Evolutionary conservation across 257 asterid genomes (phyloP), one percentile per base, ranked within the genome.

Genomic region (Nicotiana benthamiana): DNA sequence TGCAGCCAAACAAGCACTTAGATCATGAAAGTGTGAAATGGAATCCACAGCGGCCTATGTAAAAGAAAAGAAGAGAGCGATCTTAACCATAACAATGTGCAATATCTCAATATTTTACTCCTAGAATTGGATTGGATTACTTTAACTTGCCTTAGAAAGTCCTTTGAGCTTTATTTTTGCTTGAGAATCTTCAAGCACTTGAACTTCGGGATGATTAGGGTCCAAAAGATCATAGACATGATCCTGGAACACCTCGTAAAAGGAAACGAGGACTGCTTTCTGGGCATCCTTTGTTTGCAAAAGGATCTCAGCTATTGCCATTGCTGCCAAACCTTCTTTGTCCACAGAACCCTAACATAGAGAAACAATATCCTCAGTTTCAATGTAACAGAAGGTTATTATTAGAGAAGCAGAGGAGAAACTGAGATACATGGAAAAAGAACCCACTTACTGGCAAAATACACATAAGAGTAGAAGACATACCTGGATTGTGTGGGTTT

Each of bases 131-230:
- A 11, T 24, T 11, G 59, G 36, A 36, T 24, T 51, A 36, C 15
- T 24, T 51, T 70, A 78, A 83, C 89, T 85, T 91, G 86, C 98
- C 91, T 86, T 86, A 46, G 97, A 91, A 81, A 95, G 94, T 65
- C 97, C 97, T 85, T 89, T 93, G 18, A 95, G 90, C 75, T 91
- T 93, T 83, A 90, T 83, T 86, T 83, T 89, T 27, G 98, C 97
- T 9, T 84, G 92, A 62, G 89, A 89, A 84, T 89, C 94, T 74
- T 89, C 98, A 17, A 95, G 70, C 46, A 95, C 91, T 85, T 90
- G 92, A 65, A 93, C 86, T 75, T 86, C 85, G 3, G 87, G 85
- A 84, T 64, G 91, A 34, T 87, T 82, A 2, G 94, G 88, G 75
- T 93, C 90, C 80, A 92, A 84, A 57, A 92, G 86, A 88, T 95